A percentile compares a stretch with the other conserved stretches of the same genome.
Evolutionary conservation across 2,329 filamentous ascomycete genomes (phyloP).

Genomic region (Periconia macrospinosa): DNA sequence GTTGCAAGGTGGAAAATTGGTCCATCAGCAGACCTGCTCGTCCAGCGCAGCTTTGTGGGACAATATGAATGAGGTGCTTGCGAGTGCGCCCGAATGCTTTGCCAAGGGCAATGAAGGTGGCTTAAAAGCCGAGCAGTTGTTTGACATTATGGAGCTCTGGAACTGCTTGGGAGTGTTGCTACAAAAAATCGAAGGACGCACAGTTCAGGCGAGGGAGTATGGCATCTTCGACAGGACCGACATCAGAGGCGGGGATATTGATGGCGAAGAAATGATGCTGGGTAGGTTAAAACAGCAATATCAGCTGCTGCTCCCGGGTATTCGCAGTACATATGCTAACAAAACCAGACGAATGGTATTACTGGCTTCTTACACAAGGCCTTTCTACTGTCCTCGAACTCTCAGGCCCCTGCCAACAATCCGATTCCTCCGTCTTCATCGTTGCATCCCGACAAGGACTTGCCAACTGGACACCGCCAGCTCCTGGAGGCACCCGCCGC

Average conservation of each 20-base stretch:
- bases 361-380: slow-evolving; percentile 62
- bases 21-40: slow-evolving; percentile 50
- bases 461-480: slow-evolving; percentile 57
- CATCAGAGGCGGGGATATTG: slow-evolving; percentile 52
- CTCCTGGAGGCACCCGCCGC: slow-evolving; percentile 50
- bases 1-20: slow-evolving; percentile 60
- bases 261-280: slow-evolving; percentile 56
- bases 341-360: slow-evolving; percentile 61
- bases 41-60: slow-evolving; percentile 53
- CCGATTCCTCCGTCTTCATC: slow-evolving; percentile 51
- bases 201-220: slow-evolving; percentile 55
- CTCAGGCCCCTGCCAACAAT: slow-evolving; percentile 42
- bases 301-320: not conserved
- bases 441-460: slow-evolving; percentile 58
- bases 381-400: slow-evolving; percentile 59
- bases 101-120: slow-evolving; percentile 59
- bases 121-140: slow-evolving; percentile 58
- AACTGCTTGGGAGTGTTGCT: slow-evolving; percentile 61
- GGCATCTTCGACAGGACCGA: slow-evolving; percentile 58
- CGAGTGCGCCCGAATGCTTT: slow-evolving; percentile 61
- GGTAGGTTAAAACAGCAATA: slow-evolving; percentile 38
- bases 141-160: slow-evolving; percentile 68
- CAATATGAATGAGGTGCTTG: slow-evolving; percentile 56
- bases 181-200: slow-evolving; percentile 58
- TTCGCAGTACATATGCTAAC: slow-evolving; percentile 19